Evolutionary conservation across 164 flowering plant genomes (phyloP).

Genomic region (Nymphaea colorata): DNA sequence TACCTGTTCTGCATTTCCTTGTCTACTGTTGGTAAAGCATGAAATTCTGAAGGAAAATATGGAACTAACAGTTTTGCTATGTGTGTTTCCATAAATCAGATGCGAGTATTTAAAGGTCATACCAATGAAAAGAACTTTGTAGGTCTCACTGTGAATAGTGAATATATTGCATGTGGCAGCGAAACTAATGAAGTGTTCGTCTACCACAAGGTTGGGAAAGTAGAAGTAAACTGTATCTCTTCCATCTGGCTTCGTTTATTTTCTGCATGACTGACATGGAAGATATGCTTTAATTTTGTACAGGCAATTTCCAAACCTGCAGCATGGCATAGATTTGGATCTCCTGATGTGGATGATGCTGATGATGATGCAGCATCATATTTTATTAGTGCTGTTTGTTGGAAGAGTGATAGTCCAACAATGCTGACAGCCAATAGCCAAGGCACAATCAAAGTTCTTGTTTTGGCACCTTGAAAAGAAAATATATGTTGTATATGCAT

Average conservation of each 20-base stretch:
- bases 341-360: slow-evolving; percentile 56
- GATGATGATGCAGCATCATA: slow-evolving; percentile 70
- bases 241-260: neutral
- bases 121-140: slow-evolving; percentile 95
- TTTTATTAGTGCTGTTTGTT: slow-evolving; percentile 93
- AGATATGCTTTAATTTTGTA: slow-evolving; percentile 1
- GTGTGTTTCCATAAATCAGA: slow-evolving; percentile 23
- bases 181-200: slow-evolving; percentile 93
- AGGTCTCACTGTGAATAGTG: slow-evolving; percentile 77
- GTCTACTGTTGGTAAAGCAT: too few relatives aligned
- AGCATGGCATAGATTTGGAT: slow-evolving; percentile 72
- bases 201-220: slow-evolving; percentile 73
- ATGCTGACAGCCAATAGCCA: slow-evolving; percentile 89
- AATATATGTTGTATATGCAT: neutral
- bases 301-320: slow-evolving; percentile 91
- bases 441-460: slow-evolving; percentile 90
- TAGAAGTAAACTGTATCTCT: neutral
- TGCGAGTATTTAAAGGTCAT: slow-evolving; percentile 85
- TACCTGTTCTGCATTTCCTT: too few relatives aligned
- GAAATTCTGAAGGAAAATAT: neutral
- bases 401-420: slow-evolving; percentile 94
- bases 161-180: slow-evolving; percentile 93
- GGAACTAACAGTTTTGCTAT: neutral
- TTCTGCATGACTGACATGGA: neutral
- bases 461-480: slow-evolving; percentile 54